Base-by-base conservation (phyloP, 495 filamentous ascomycete genomes). In the Sabuloglossum arenarium region DNA sequence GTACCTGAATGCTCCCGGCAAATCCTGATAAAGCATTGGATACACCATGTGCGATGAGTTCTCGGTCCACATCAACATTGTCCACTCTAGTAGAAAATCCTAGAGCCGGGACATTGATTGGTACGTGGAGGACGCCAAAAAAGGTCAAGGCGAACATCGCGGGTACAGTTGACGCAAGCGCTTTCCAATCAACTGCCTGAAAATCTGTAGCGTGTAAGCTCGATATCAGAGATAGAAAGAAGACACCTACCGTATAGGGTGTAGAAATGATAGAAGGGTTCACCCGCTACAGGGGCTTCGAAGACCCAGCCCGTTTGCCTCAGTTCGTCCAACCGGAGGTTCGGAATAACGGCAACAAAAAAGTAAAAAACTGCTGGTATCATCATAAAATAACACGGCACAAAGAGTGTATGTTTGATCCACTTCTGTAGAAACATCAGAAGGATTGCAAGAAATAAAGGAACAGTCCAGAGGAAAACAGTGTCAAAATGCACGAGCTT, bases 131-230 rank as follows among this genome's bases (percentile, higher is more conserved):
- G 46, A 98, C 80, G 43, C 90, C 90, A 64, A 98, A 98, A 72
- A 98, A 97, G 0, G 93, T 95, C 56, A 98, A 69, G 1, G 93
- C 91, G 65, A 97, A 84, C 89, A 97, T 97, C 11, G 93, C 88
- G 0, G 93, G 91, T 23, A 94, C 74, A 0, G 83, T 88, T 54
- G 85, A 79, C 25, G 73, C 65, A 57, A 98, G 74, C 24, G 93
- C 91, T 23, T 69, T 69, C 85, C 86, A 94, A 62, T 93, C 75
- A 3, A 89, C 80, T 16, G 77, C 70, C 21, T 76, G 66, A 59
- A 91, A 84, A 61, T 86, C 84, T 88, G 60, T 21, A 30, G 10
- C 32, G 54, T 27, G 54, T 68, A 49, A 67, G 60, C 47, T 54
- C 3, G 56, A 1, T 34, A 34, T 52, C 14, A 4, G 34, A 53